A percentile compares a stretch with the other conserved stretches of the same genome.
Evolutionary conservation across 257 asterid genomes (phyloP).

Genomic region (Misopates orontium): DNA sequence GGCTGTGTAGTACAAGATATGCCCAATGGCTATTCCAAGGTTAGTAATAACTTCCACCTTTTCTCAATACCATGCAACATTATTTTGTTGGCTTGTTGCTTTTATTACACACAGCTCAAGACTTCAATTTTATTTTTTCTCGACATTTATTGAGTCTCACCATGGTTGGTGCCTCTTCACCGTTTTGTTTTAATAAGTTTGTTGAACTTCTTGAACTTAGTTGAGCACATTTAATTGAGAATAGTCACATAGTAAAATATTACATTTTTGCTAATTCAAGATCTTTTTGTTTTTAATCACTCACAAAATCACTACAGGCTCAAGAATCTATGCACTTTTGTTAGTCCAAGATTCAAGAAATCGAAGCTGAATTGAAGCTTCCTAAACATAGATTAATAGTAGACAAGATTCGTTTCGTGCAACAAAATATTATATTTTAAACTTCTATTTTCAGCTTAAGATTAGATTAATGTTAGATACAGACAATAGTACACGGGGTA

Average conservation of each 20-base stretch:
- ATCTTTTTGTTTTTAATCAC: conserved; percentile 22
- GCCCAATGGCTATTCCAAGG: conserved; percentile 97
- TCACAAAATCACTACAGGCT: conserved; percentile 32
- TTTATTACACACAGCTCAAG: conserved; percentile 27
- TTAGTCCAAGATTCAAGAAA: too few relatives aligned
- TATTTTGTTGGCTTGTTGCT: conserved; percentile 27
- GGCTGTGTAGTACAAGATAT: conserved; percentile 93
- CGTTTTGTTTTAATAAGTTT: conserved; percentile 18
- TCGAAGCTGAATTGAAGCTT: conserved; percentile 27
- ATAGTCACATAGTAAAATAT: not conserved
- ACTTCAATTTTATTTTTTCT: conserved; percentile 19
- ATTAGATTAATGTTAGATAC: conserved; percentile 27
- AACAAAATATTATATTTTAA: conserved; percentile 33
- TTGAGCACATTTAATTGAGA: conserved; percentile 31
- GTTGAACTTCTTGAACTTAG: conserved; percentile 45
- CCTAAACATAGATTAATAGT: conserved; percentile 21
- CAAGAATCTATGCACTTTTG: too few relatives aligned
- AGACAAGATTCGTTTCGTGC: conserved; percentile 46
- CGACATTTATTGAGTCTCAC: conserved; percentile 45
- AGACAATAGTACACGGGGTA: conserved; percentile 27
- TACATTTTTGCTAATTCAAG: conserved; percentile 22
- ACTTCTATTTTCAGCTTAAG: conserved; percentile 26
- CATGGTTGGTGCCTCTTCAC: conserved; percentile 29
- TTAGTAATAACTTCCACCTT: conserved; percentile 34
- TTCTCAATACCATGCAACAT: conserved; percentile 21